These are phyloP conservation scores for Penicillium sp. DNA, from an alignment of 2,329 filamentous ascomycete species.

Conservation along the genomic window DNA sequence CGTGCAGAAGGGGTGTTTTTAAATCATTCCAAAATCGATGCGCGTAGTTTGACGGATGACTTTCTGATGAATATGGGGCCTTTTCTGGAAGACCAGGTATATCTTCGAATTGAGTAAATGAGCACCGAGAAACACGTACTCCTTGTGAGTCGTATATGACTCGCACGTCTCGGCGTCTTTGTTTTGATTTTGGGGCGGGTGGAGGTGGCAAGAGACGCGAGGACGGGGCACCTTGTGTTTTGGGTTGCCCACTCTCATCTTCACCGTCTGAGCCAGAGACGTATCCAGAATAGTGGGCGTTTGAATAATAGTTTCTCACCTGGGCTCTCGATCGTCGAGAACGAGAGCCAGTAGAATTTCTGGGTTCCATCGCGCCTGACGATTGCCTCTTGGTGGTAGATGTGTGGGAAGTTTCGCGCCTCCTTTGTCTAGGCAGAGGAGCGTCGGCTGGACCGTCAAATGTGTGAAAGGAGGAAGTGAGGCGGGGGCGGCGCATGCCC, in stretches of 20 bases:
- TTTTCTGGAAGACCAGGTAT: slow-evolving; percentile 10
- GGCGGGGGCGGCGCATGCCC: not conserved
- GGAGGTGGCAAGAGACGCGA: not conserved
- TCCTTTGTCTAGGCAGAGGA: not conserved
- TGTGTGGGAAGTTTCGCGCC: not conserved
- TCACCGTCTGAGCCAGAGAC: slow-evolving; percentile 9
- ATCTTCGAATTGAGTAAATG: slow-evolving; percentile 13
- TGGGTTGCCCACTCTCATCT: not conserved
- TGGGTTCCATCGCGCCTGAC: not conserved
- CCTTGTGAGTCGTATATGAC: slow-evolving; percentile 17
- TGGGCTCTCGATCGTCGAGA: slow-evolving; percentile 24
- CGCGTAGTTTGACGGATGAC: slow-evolving; percentile 14
- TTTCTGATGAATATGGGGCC: slow-evolving; percentile 16
- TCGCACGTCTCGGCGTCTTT: not conserved
- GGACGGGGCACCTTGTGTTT: not conserved
- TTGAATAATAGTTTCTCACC: slow-evolving; percentile 31
- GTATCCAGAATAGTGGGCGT: slow-evolving; percentile 16
- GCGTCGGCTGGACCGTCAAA: not conserved
- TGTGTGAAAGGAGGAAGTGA: not conserved
- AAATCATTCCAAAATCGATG: not conserved
- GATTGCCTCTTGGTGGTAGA: not conserved
- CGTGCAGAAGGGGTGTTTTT: slow-evolving; percentile 19
- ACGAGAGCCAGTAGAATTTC: slow-evolving; percentile 14
- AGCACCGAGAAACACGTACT: slow-evolving; percentile 16
- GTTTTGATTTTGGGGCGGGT: not conserved